A percentile compares a stretch with the other conserved stretches of the same genome.
Evolutionary conservation across 306 rosid species (phyloP).

Genomic region (Cajanus cajan): DNA sequence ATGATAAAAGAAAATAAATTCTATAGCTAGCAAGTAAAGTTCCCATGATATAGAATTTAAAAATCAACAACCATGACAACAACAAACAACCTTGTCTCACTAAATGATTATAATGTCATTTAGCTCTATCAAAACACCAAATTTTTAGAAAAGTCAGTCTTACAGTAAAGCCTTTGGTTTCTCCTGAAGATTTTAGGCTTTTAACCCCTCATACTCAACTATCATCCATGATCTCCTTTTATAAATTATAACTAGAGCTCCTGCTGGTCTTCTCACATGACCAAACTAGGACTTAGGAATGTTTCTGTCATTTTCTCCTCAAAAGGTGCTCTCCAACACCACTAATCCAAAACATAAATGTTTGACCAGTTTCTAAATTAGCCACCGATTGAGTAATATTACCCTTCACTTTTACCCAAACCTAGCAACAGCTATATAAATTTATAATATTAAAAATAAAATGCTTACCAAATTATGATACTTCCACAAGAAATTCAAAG

Average conservation of each 20-base stretch:
- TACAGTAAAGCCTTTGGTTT: background rate
- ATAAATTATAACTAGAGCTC: background rate
- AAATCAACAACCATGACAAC: background rate
- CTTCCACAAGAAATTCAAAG: constrained; percentile 13
- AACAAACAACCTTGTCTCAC: background rate
- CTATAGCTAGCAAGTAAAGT: background rate
- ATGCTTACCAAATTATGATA: background rate
- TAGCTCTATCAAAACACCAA: background rate
- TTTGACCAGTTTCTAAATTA: background rate
- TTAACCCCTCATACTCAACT: background rate
- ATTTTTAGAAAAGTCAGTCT: background rate
- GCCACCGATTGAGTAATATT: background rate
- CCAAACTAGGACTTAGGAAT: background rate
- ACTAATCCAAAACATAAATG: background rate
- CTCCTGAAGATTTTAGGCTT: background rate
- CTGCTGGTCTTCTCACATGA: background rate
- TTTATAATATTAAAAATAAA: constrained; percentile 4
- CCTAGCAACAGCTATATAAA: background rate
- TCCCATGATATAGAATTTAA: background rate
- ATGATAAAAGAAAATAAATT: background rate
- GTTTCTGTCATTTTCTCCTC: background rate
- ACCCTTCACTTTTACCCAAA: background rate
- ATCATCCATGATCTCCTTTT: background rate
- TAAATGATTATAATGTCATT: background rate
- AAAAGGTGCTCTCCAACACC: background rate